Evolutionary conservation across 306 rosid species (phyloP).

Genomic region (Cicer chorassanicum): DNA sequence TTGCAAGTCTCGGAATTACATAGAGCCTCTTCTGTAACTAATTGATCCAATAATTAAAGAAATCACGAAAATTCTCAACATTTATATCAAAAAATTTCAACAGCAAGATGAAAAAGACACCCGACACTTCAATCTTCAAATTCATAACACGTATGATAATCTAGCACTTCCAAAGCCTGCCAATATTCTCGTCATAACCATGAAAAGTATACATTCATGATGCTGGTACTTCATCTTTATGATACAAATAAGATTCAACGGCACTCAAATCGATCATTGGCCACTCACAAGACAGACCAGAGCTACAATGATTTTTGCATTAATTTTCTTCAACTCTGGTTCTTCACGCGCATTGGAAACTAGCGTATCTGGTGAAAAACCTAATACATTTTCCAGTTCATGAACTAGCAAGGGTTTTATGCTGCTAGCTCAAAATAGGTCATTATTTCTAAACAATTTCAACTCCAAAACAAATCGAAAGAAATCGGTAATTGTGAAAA

Average conservation of each 20-base stretch:
- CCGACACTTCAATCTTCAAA: conserved; percentile 11
- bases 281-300: conserved; percentile 31
- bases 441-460: conserved; percentile 25
- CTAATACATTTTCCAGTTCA: conserved; percentile 38
- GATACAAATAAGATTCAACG: conserved; percentile 1
- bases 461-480: conserved; percentile 33
- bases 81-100: conserved; percentile 21
- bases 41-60: conserved; percentile 5
- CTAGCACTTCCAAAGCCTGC: conserved; percentile 14
- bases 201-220: conserved; percentile 23
- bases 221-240: conserved; percentile 35
- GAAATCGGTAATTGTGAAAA: conserved; percentile 35
- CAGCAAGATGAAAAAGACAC: background rate
- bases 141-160: conserved; percentile 5
- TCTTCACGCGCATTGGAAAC: conserved; percentile 38
- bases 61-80: conserved; percentile 17
- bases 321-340: conserved; percentile 25
- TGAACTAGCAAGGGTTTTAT: conserved; percentile 40
- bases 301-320: conserved; percentile 26
- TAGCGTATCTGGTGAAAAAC: conserved; percentile 10
- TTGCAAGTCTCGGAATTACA: conserved; percentile 8
- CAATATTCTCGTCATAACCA: conserved; percentile 11
- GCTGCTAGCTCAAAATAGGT: conserved; percentile 41
- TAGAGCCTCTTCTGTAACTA: background rate
- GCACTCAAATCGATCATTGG: conserved; percentile 24